Evolutionary conservation across 1,284 basidiomycete species (phyloP).

Genomic region (Pseudozyma pruni): DNA sequence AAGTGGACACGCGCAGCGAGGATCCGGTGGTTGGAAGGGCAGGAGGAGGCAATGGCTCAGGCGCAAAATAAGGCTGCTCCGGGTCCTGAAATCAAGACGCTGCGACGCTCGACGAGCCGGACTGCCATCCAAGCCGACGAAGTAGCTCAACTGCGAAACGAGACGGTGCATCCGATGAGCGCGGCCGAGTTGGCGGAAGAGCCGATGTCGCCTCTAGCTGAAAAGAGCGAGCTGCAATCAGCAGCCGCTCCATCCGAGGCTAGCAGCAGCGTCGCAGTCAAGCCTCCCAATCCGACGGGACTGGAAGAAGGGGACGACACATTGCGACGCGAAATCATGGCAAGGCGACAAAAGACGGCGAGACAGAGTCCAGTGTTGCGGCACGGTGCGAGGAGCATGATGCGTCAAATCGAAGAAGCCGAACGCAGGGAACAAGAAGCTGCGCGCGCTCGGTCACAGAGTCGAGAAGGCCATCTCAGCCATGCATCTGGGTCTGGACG

Average conservation of each 20-base stretch:
- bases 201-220: constrained; percentile 13
- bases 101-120: constrained; percentile 21
- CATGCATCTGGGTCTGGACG: constrained; percentile 18
- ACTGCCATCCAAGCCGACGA: constrained; percentile 44
- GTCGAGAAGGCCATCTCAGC: constrained; percentile 12
- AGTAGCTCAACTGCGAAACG: constrained; percentile 32
- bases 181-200: constrained; percentile 34
- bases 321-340: constrained; percentile 28
- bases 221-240: background rate
- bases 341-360: constrained; percentile 21
- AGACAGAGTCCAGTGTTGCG: constrained; percentile 33
- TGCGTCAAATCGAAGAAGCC: constrained; percentile 47
- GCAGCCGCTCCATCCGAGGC: background rate
- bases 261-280: background rate
- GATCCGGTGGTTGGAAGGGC: constrained; percentile 35
- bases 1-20: constrained; percentile 38
- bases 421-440: constrained; percentile 35
- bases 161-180: constrained; percentile 33
- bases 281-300: constrained; percentile 18
- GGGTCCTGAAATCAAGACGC: background rate
- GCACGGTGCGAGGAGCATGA: constrained; percentile 42
- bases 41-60: constrained; percentile 13
- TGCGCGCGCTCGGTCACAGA: constrained; percentile 9
- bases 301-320: constrained; percentile 31
- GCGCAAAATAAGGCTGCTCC: background rate